Evolutionary conservation across 2,329 filamentous ascomycete genomes (phyloP).

Genomic region (Xylaria sp.): DNA sequence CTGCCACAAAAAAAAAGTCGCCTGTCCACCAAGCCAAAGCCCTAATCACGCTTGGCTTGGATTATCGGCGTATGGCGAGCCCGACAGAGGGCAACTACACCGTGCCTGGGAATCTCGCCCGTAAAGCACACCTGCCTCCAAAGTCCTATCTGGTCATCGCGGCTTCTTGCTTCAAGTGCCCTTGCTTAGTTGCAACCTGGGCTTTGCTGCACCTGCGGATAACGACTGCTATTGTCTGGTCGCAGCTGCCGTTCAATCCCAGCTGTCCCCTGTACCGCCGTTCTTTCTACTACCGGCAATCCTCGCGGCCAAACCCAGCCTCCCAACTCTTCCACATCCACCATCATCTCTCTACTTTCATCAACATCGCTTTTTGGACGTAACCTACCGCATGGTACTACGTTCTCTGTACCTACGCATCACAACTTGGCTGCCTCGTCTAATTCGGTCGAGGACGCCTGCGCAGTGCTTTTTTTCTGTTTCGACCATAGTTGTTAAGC

Average conservation of each 20-base stretch:
- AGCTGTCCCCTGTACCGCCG: background rate
- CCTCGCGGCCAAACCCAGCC: background rate
- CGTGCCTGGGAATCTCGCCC: conserved; percentile 1
- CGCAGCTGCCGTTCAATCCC: background rate
- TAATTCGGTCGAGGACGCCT: background rate
- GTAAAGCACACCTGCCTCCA: too few relatives aligned
- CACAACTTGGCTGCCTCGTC: background rate
- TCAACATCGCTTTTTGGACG: conserved; percentile 18
- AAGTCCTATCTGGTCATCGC: background rate
- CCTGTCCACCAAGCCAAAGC: background rate
- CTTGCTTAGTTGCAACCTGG: background rate
- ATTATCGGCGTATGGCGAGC: background rate
- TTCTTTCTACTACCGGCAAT: background rate
- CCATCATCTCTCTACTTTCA: conserved; percentile 14
- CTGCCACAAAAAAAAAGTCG: background rate
- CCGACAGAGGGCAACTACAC: background rate
- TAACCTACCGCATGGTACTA: conserved; percentile 1
- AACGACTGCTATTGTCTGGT: background rate
- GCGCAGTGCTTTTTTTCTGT: background rate
- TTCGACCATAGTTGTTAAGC: background rate
- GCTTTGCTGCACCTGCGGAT: background rate
- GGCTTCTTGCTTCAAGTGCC: background rate
- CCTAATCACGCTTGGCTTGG: background rate
- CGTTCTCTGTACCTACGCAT: conserved; percentile 2
- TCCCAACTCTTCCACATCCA: background rate